Base-by-base conservation (phyloP, 345 rosid genomes). In the Adansonia digitata region DNA sequence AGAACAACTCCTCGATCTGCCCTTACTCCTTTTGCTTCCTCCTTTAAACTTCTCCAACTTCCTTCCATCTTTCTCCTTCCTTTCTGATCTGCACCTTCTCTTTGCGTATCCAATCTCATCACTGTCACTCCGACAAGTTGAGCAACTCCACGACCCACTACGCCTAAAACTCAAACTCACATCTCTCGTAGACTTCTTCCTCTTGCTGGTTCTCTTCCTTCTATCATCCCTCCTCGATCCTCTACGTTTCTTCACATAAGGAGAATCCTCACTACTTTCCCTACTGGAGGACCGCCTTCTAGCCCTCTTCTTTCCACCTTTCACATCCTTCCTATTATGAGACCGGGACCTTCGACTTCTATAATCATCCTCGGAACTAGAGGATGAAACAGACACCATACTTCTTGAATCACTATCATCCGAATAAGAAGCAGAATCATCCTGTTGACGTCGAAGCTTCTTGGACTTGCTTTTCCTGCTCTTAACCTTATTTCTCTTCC, bases 401-500 rank as follows among this genome's bases (percentile, higher is more conserved):
- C 78, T 84, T 48, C 74, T 82, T 0, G 85, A 84, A 77, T 80
- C 84, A 80, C 81, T 73, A 81, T 84, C 82, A 22, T 80, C 77
- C 14, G 91, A 80, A 74, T 74, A 81, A 60, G 86, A 81, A 62
- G 61, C 80, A 14, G 86, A 82, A 82, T 81, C 83, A 51, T 78
- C 80, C 39, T 69, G 61, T 34, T 4, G 55, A 49, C 60, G 79
- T 39, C 81, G 84, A 72, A 78, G 78, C 89, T 86, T 92, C 84
- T 86, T 91, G 5, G 83, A 81, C 81, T 84, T 89, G 67, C 12
- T 61, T 79, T 80, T 86, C 73, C 27, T 74, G 64, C 75, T 60
- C 76, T 76, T 81, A 10, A 57, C 85, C 82, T 87, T 91, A 69
- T 77, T 80, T 79, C 71, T 92, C 88, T 84, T 91, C 89, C 73